Conservation (phyloP, 169 alveolate genomes). For the Cryptosporidium meleagridis region DNA sequence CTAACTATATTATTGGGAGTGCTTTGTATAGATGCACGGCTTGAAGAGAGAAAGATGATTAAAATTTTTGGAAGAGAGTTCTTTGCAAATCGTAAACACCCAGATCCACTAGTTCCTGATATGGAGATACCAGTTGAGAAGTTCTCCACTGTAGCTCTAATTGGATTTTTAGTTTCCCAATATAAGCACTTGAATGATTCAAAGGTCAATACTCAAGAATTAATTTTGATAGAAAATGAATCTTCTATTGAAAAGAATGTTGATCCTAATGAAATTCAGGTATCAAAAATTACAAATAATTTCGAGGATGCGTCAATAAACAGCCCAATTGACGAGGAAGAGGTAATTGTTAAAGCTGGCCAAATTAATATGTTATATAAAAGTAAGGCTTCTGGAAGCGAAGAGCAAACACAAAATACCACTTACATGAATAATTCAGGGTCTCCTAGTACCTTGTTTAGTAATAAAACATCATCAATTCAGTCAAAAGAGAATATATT, state of each 20-base stretch:
- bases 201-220: constrained; percentile 1
- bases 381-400: constrained; percentile 1
- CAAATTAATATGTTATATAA: background rate
- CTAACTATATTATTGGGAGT: constrained; percentile 82
- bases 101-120: constrained; percentile 59
- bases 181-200: background rate
- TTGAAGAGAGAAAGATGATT: constrained; percentile 70
- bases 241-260: background rate
- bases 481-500: background rate
- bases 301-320: constrained; percentile 39
- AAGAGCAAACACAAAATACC: constrained; percentile 14
- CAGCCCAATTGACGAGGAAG: constrained; percentile 56
- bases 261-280: background rate
- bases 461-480: background rate
- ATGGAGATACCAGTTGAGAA: constrained; percentile 23
- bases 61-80: constrained; percentile 58
- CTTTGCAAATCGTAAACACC: constrained; percentile 28
- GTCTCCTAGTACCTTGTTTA: constrained; percentile 1
- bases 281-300: background rate
- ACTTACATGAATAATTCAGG: background rate
- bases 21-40: constrained; percentile 83
- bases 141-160: constrained; percentile 61
- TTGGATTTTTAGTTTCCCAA: constrained; percentile 45
- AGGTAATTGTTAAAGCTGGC: background rate
- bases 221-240: constrained; percentile 6